Conservation (phyloP, 2,329 filamentous ascomycete genomes). For the Pseudogymnoascus destructans region DNA sequence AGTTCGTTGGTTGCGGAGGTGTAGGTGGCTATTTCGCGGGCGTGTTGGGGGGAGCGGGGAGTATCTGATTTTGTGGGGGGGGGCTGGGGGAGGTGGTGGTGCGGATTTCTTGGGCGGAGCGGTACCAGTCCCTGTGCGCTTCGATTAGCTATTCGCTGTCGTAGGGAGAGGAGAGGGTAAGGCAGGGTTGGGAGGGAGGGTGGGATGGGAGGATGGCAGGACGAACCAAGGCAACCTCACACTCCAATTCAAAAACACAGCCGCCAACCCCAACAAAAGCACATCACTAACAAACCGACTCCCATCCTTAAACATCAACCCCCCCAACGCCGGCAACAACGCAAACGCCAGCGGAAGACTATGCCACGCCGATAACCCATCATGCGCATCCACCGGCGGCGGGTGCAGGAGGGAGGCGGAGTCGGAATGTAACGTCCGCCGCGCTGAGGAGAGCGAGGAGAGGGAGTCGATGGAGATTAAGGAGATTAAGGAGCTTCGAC, state of each 20-base stretch:
- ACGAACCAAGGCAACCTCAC: slow-evolving; percentile 76
- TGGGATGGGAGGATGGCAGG: slow-evolving; percentile 18
- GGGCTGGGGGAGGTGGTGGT: not conserved
- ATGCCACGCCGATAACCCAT: not conserved
- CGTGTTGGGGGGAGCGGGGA: not conserved
- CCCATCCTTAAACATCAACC: slow-evolving; percentile 74
- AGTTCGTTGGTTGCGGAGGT: slow-evolving; percentile 46
- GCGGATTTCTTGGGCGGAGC: slow-evolving; percentile 43
- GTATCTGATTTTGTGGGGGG: not conserved
- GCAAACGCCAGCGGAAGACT: slow-evolving; percentile 61
- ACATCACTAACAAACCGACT: slow-evolving; percentile 74
- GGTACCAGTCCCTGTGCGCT: slow-evolving; percentile 60
- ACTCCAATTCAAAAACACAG: slow-evolving; percentile 84
- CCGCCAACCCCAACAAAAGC: slow-evolving; percentile 65
- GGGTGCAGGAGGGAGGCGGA: not conserved
- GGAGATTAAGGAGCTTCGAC: not conserved
- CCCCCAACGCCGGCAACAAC: slow-evolving; percentile 72
- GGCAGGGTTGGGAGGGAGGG: not conserved
- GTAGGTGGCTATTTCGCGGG: slow-evolving; percentile 17
- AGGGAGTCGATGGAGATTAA: not conserved
- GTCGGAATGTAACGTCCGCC: not conserved
- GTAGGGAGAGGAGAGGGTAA: slow-evolving; percentile 1
- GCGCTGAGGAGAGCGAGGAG: not conserved
- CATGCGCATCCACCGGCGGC: not conserved
- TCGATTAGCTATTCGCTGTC: slow-evolving; percentile 25